phyloP scores from a whole-genome alignment of 2,329 filamentous ascomycete genomes.

The Paraconiothyrium sp. region DNA sequence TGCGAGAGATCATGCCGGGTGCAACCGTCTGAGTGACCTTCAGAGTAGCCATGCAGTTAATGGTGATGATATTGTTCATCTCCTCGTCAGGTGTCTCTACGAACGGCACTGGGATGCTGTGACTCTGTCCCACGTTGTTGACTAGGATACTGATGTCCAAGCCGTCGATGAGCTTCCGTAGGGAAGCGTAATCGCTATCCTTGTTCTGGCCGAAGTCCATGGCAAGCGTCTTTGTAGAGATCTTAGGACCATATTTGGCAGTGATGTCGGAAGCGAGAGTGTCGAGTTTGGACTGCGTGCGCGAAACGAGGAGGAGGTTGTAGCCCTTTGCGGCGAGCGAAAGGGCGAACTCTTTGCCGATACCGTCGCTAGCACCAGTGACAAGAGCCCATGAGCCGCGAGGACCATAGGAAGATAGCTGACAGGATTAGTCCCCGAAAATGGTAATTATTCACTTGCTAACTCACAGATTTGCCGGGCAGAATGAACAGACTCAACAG shows the following conservation, averaged over 20 bases:
- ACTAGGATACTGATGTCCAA: constrained; percentile 87
- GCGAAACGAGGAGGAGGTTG: constrained; percentile 93
- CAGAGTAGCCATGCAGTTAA: constrained; percentile 93
- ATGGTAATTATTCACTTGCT: neutral
- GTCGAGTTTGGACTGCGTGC: constrained; percentile 91
- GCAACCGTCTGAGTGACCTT: constrained; percentile 86
- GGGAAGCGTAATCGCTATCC: constrained; percentile 79
- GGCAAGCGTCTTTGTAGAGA: constrained; percentile 79
- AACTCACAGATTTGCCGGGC: constrained; percentile 57
- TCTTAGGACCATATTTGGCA: constrained; percentile 68
- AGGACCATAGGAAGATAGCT: constrained; percentile 87
- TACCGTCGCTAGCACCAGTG: constrained; percentile 93
- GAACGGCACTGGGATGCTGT: constrained; percentile 92
- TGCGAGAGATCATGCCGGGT: constrained; percentile 84
- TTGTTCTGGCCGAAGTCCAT: constrained; percentile 92
- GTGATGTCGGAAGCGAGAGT: constrained; percentile 79
- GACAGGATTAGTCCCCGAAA: constrained; percentile 11
- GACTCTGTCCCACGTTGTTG: constrained; percentile 97
- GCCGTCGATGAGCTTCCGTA: constrained; percentile 73
- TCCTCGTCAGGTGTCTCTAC: constrained; percentile 80
- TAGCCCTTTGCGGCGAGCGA: constrained; percentile 92
- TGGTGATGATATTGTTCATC: constrained; percentile 88
- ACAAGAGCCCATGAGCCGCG: constrained; percentile 94
- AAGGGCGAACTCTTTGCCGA: constrained; percentile 94
- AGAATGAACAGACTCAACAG: constrained; percentile 60